Percentiles rank a stretch among this genome's conserved stretches.
Conservation (phyloP, 805 yeast species). For the Candida xyloterini region DNA sequence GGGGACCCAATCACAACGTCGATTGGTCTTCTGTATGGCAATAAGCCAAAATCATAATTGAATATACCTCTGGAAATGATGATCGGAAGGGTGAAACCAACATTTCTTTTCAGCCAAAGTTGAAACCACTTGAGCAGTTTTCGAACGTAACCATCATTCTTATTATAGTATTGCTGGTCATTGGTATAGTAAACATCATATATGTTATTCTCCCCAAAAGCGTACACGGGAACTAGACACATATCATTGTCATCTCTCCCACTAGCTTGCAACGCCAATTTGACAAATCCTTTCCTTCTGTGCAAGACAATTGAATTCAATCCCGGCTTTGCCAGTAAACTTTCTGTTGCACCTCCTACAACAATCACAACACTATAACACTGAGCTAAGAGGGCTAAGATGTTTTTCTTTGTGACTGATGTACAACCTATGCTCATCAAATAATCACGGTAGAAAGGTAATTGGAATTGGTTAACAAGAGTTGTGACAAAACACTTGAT, state of each 20-base stretch:
- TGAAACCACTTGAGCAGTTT: conserved; percentile 54
- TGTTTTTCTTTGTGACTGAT: conserved; percentile 75
- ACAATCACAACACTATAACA: conserved; percentile 83
- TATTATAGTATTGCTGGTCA: conserved; percentile 9
- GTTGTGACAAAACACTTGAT: conserved; percentile 78
- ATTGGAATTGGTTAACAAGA: conserved; percentile 71
- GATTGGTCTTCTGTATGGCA: conserved; percentile 82
- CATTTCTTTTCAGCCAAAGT: conserved; percentile 61
- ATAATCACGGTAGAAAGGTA: conserved; percentile 88
- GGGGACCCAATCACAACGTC: conserved; percentile 74
- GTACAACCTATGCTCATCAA: conserved; percentile 77
- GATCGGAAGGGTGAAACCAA: conserved; percentile 87
- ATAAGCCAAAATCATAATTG: conserved; percentile 85
- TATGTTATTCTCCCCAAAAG: conserved; percentile 82
- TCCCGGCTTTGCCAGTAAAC: conserved; percentile 62
- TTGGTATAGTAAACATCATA: conserved; percentile 41
- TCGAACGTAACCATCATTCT: conserved; percentile 30
- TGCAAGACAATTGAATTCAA: conserved; percentile 68
- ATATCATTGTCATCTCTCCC: conserved; percentile 61
- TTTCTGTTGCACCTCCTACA: conserved; percentile 94
- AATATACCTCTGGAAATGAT: conserved; percentile 91
- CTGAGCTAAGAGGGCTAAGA: conserved; percentile 57
- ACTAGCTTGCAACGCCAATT: conserved; percentile 67
- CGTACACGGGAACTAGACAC: conserved; percentile 79
- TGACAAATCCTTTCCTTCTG: conserved; percentile 84